Conservation (phyloP, 2,329 filamentous ascomycete species). For the Graphiopsis chlorocephala region DNA sequence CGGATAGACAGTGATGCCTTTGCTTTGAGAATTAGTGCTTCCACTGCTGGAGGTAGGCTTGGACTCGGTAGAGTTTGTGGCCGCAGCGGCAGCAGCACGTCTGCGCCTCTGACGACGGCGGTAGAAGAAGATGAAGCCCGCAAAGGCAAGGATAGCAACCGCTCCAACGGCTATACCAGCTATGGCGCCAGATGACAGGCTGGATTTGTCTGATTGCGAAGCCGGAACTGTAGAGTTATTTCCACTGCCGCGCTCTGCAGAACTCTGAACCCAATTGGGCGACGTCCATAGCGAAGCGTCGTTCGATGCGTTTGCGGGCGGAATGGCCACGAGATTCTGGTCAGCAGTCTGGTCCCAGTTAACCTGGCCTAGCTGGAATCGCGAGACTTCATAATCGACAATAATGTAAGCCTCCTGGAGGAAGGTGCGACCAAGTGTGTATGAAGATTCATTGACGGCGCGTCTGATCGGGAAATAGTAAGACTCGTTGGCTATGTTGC, state of each 20-base stretch:
- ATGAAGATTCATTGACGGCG: conserved; percentile 48
- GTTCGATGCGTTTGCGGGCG: conserved; percentile 12
- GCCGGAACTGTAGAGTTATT: neutral
- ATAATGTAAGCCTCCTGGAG: conserved; percentile 63
- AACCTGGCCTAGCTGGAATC: conserved; percentile 46
- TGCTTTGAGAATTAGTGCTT: conserved; percentile 13
- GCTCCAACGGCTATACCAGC: conserved; percentile 45
- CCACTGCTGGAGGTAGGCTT: conserved; percentile 7
- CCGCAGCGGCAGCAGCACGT: conserved; percentile 7
- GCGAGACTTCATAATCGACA: conserved; percentile 48
- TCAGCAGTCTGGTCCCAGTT: conserved; percentile 26
- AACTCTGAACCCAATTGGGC: neutral
- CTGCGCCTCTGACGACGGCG: conserved; percentile 20
- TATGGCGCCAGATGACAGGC: conserved; percentile 38
- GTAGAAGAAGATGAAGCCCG: conserved; percentile 35
- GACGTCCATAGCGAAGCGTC: conserved; percentile 14
- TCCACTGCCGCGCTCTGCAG: neutral
- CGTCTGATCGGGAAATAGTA: conserved; percentile 66
- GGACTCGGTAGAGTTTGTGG: neutral
- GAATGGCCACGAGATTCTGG: conserved; percentile 31
- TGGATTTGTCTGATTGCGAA: conserved; percentile 11
- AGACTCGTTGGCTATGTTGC: conserved; percentile 58
- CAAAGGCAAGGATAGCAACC: conserved; percentile 35
- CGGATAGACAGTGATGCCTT: conserved; percentile 36
- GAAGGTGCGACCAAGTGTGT: conserved; percentile 65